Conservation (phyloP, 2,329 filamentous ascomycete species). For the Xylariaceae sp. region DNA sequence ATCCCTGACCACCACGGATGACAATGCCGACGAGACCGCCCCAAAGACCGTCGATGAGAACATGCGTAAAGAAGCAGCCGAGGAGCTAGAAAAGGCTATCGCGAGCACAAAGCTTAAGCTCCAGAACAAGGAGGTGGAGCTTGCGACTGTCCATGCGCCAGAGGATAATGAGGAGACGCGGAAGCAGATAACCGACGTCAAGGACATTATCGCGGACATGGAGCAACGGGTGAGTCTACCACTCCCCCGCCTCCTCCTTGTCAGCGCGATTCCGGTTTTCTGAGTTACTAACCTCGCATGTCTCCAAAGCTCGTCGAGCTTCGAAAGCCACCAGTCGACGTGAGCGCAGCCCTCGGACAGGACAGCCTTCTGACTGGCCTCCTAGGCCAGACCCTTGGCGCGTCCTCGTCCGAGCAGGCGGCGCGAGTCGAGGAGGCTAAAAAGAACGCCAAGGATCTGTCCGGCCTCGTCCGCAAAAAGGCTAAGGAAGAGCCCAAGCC, state of each 20-base stretch:
- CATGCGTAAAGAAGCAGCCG: constrained; percentile 66
- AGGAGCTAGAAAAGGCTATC: constrained; percentile 70
- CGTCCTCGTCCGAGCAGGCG: constrained; percentile 56
- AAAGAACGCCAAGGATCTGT: constrained; percentile 69
- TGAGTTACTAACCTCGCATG: constrained; percentile 18
- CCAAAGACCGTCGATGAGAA: constrained; percentile 60
- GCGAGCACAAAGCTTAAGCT: constrained; percentile 67
- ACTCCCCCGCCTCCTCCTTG: constrained; percentile 27
- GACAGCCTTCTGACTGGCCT: constrained; percentile 54
- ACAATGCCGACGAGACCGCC: constrained; percentile 43
- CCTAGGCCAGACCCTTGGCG: constrained; percentile 59
- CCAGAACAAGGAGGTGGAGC: constrained; percentile 62
- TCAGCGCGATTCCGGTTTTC: constrained; percentile 15
- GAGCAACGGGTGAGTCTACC: constrained; percentile 59
- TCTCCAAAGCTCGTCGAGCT: constrained; percentile 61
- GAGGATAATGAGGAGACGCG: constrained; percentile 63
- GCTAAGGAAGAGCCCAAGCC: constrained; percentile 36
- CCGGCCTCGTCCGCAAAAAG: constrained; percentile 68
- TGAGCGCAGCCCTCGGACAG: constrained; percentile 51
- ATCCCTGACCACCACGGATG: constrained; percentile 63
- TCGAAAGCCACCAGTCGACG: constrained; percentile 56
- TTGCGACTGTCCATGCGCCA: constrained; percentile 58
- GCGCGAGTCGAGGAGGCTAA: constrained; percentile 68
- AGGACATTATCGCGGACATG: constrained; percentile 75
- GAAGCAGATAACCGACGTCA: constrained; percentile 65